phyloP scores from a whole-genome alignment of 1,139 yeast species.

The Hemisphaericaspora subhashii region DNA sequence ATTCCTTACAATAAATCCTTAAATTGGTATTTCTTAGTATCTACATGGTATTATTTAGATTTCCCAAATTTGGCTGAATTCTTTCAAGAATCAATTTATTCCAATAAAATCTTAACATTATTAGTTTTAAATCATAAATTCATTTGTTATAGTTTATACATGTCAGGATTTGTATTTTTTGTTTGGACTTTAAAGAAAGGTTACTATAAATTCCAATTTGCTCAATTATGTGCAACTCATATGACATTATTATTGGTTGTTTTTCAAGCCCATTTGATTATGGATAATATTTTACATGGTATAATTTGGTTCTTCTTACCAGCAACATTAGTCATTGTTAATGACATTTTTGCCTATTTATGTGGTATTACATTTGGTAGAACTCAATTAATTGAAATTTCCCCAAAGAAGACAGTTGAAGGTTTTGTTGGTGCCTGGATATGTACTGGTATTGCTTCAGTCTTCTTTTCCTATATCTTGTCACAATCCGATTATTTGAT shows the following conservation, averaged over 20 bases:
- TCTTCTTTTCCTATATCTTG: conserved; percentile 62
- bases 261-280: conserved; percentile 90
- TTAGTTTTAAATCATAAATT: conserved; percentile 75
- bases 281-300: conserved; percentile 86
- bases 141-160: conserved; percentile 78
- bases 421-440: conserved; percentile 98
- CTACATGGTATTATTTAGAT: conserved; percentile 85
- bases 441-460: conserved; percentile 78
- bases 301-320: conserved; percentile 94
- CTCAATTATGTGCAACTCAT: conserved; percentile 90
- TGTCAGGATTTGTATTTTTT: conserved; percentile 86
- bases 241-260: conserved; percentile 91
- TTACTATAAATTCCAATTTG: conserved; percentile 86
- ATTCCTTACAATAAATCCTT: conserved; percentile 81
- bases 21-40: conserved; percentile 83
- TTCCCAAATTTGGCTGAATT: conserved; percentile 80
- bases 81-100: conserved; percentile 43
- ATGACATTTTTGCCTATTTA: conserved; percentile 93
- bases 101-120: conserved; percentile 41
- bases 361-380: conserved; percentile 97
- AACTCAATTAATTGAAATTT: conserved; percentile 87
- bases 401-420: conserved; percentile 96
- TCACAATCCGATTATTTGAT: conserved; percentile 72
- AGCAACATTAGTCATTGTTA: conserved; percentile 85
- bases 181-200: conserved; percentile 90